These are phyloP conservation scores for Trametes gibbosa DNA, from an alignment of 768 basidiomycete species.

Conservation along the genomic window DNA sequence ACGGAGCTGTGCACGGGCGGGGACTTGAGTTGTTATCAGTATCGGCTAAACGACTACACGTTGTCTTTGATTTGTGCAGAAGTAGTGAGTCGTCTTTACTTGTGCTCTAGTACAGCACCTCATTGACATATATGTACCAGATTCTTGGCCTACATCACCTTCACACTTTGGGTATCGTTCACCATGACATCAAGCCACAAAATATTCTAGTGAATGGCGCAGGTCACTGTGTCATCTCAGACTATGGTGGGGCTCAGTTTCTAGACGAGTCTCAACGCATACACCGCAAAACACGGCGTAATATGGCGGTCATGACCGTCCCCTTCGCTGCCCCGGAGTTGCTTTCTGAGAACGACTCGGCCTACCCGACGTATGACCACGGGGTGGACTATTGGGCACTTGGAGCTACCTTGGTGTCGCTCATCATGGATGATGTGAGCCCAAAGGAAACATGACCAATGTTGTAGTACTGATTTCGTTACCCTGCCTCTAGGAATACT, in stretches of 20 bases:
- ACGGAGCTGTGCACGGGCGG: slow-evolving; percentile 23
- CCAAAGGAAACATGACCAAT: neutral
- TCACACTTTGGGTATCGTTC: slow-evolving; percentile 51
- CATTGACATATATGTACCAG: slow-evolving; percentile 12
- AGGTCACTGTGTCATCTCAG: slow-evolving; percentile 48
- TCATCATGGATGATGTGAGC: slow-evolving; percentile 29
- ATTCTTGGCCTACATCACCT: slow-evolving; percentile 35
- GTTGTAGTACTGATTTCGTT: neutral
- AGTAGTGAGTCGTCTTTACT: slow-evolving; percentile 16
- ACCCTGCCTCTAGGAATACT: neutral
- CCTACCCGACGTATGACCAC: slow-evolving; percentile 42
- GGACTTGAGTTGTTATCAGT: slow-evolving; percentile 15
- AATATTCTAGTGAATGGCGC: slow-evolving; percentile 40
- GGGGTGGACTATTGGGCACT: slow-evolving; percentile 50
- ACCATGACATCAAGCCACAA: slow-evolving; percentile 57
- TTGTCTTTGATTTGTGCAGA: slow-evolving; percentile 24
- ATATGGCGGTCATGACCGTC: slow-evolving; percentile 15
- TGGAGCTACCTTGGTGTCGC: slow-evolving; percentile 44
- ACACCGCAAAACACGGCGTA: neutral
- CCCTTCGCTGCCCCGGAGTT: slow-evolving; percentile 28
- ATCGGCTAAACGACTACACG: neutral
- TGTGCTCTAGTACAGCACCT: too few species aligned
- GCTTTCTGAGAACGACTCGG: neutral
- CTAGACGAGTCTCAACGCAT: slow-evolving; percentile 40
- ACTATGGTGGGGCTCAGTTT: slow-evolving; percentile 50